Evolutionary conservation across 805 yeast genomes (phyloP).

Genomic region (Priceomyces castillae): DNA sequence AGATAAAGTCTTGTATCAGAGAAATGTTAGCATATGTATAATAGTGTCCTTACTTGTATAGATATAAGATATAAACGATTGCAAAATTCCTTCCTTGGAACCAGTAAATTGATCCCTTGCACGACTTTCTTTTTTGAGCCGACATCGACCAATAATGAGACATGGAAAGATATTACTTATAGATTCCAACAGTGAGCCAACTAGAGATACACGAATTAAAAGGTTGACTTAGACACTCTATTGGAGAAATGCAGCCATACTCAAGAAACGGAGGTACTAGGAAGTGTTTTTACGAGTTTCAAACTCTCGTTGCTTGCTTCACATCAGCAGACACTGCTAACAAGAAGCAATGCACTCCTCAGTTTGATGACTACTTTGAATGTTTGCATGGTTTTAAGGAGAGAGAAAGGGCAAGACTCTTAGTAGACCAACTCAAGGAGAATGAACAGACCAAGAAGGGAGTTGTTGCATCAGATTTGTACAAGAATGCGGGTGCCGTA

Average conservation of each 20-base stretch:
- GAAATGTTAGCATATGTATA: conserved; percentile 73
- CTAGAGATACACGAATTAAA: background rate
- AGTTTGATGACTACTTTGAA: conserved; percentile 45
- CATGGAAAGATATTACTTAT: conserved; percentile 1
- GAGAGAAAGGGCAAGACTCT: conserved; percentile 43
- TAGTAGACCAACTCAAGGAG: conserved; percentile 46
- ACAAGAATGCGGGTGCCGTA: conserved; percentile 38
- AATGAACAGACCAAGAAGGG: conserved; percentile 41
- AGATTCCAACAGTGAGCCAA: background rate
- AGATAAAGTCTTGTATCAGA: conserved; percentile 68
- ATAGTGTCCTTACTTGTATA: conserved; percentile 2
- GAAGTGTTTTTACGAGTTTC: conserved; percentile 48
- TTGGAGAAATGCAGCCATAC: conserved; percentile 40
- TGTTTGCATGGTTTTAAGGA: conserved; percentile 48
- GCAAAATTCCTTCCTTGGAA: background rate
- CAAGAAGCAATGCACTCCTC: conserved; percentile 42
- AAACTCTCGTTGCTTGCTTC: conserved; percentile 42
- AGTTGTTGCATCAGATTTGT: conserved; percentile 42
- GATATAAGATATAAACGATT: background rate
- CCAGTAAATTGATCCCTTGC: background rate
- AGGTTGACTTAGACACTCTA: background rate
- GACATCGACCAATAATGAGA: conserved; percentile 1
- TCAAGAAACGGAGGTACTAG: conserved; percentile 48
- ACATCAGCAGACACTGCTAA: conserved; percentile 43
- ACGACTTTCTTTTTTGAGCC: conserved; percentile 1